Evolutionary conservation across 306 rosid species (phyloP), one percentile per base, ranked within the genome.

Genomic region (Styphnolobium japonicum): DNA sequence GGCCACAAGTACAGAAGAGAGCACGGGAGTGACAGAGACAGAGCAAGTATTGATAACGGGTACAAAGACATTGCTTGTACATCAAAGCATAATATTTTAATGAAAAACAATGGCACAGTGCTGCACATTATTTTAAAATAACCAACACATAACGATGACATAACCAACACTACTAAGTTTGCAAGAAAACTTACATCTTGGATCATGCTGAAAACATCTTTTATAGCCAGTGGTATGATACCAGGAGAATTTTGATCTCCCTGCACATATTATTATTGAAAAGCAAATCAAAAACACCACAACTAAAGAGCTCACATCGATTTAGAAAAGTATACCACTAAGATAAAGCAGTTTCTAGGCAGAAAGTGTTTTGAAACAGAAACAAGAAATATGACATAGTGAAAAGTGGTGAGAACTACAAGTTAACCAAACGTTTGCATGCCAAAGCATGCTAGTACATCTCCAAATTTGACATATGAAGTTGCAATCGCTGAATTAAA

Each of bases 161-260:
- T 52, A 43, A 57, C 43, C 74, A 48, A 33, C 39, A 77, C 39
- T 79, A 71, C 25, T 37, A 22, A 56, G 76, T 71, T 71, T 10
- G 69, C 34, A 66, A 23, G 83, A 81, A 82, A 72, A 76, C 97
- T 93, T 83, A 95, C 99, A 86, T 95, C 99, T 88, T 95, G 99
- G 75, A 95, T 93, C 25, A 90, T 95, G 88, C 94, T 89, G 87
- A 95, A 95, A 82, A 95, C 99, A 72, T 93, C 99, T 87, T 95
- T 95, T 84, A 95, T 95, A 75, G 99, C 97, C 88, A 95, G 78
- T 2, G 99, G 99, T 84, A 95, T 95, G 83, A 95, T 76, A 48
- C 99, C 99, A 34, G 98, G 99, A 79, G 86, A 88, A 68, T 73
- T 80, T 75, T 93, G 99, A 75, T 95, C 99, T 80, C 99, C 99